Evolutionary conservation across 805 yeast genomes (phyloP), one percentile per base, ranked within the genome.

Genomic region (Blastobotrys attinorum): DNA sequence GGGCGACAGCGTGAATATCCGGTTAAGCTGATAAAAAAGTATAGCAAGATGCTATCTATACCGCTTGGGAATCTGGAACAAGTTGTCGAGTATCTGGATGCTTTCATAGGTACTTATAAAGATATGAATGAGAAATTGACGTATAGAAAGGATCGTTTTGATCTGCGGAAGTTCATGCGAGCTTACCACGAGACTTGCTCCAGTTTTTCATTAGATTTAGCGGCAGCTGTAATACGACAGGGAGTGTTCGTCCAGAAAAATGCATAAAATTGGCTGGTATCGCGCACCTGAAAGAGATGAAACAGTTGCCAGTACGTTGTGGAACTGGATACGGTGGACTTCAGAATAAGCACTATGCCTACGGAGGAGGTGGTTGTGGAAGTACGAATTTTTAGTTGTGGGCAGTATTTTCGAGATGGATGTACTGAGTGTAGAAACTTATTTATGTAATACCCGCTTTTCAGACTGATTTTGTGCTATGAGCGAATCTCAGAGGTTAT

Each of bases 281-380:
- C 29, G 11, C 7, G 29, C 10, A 25, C 27, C 21, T 11, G 42
- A 20, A 23, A 47, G 22, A 17, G 7, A 7, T 25, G 10, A 25
- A 25, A 25, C 29, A 11, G 29, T 25, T 7, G 45, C 18, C 22
- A 47, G 11, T 13, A 39, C 23, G 18, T 37, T 22, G 43, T 44
- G 40, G 32, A 52, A 31, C 7, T 25, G n/a, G n/a, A 25, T 8
- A 45, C 23, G 25, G 42, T 3, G 15, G 3, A 34, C 22, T 47
- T 20, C 31, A 11, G 10, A 7, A 25, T 25, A 25, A 25, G 7
- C 10, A 11, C 10, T 11, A 25, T 8, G 29, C 29, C 7, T 25
- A 7, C 10, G 11, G 29, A 25, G 7, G 11, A 25, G 29, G 11
- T 25, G 29, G 29, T 11, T 11, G 29, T 25, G n/a, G n/a, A n/a